These are phyloP conservation scores for Mortierella sp. DNA, from an alignment of 371 early-diverging fungal species.

Conservation along the genomic window DNA sequence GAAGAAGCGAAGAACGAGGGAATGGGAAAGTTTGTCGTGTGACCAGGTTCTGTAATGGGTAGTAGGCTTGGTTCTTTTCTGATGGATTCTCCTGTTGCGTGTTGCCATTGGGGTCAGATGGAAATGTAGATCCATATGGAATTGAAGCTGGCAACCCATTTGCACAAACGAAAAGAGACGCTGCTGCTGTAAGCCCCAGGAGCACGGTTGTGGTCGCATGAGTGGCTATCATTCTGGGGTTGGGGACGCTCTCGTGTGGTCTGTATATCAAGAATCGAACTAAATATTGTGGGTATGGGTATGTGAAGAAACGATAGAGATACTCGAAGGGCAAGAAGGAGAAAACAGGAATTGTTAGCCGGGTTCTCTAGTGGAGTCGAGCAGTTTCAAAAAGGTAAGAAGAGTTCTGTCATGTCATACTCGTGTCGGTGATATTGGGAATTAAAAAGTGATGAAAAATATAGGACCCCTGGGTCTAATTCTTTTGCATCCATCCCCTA, in stretches of 20 bases:
- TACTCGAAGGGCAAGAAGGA: background rate
- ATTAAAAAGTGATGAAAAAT: background rate
- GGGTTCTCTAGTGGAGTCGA: too few species aligned
- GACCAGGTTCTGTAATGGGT: background rate
- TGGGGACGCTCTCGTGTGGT: background rate
- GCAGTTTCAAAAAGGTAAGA: too few species aligned
- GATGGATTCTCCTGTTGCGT: background rate
- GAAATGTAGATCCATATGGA: conserved; percentile 2
- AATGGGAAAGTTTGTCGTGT: conserved; percentile 3
- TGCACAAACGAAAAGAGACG: conserved; percentile 20
- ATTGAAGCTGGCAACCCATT: conserved; percentile 21
- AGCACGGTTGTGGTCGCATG: conserved; percentile 1
- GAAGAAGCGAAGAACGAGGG: background rate
- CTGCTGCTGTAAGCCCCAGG: conserved; percentile 26
- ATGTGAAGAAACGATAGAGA: background rate
- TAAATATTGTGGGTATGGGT: background rate
- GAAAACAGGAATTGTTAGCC: too few species aligned
- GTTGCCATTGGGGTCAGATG: background rate
- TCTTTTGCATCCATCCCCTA: too few species aligned
- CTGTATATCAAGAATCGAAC: background rate
- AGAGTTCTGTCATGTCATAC: background rate
- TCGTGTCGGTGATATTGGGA: background rate
- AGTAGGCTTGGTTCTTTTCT: background rate
- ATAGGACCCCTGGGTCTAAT: background rate
- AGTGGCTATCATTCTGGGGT: background rate